Base-by-base conservation (phyloP, 495 filamentous ascomycete species). In the Tuber aestivum region DNA sequence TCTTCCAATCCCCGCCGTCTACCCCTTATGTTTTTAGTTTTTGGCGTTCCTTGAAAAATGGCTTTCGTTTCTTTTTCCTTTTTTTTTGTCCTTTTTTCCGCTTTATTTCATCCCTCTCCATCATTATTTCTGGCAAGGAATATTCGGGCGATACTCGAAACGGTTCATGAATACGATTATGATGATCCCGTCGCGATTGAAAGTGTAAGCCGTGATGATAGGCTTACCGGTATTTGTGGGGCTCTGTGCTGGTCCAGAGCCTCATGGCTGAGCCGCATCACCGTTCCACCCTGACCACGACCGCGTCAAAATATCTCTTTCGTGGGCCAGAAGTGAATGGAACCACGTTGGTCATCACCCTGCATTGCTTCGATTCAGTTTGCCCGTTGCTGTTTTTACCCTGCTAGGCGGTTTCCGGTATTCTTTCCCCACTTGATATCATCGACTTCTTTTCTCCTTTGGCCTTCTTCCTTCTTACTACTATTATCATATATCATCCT, bases 261-360 rank as follows among this genome's bases (percentile, higher is more conserved):
- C 78, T 79, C 78, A 79, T 44, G 77, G 71, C 72, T 75, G 78
- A 79, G 78, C 78, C 78, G 78, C 78, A 79, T 79, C 74, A 78
- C 70, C 74, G 74, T 69, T 77, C 44, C 69, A 61, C 72, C 76
- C 69, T 56, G 68, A 75, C 76, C 71, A 74, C 72, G 74, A 78
- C 72, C 56, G 74, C 65, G 61, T 79, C 72, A 41, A 78, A 73
- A 75, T 70, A 79, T 72, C 78, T 73, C 61, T 42, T 75, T 74
- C 72, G 56, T 65, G 77, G 77, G 42, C 70, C 72, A 75, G 77
- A 72, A 71, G 18, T 79, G 78, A 79, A 79, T 79, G 78, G 78
- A 79, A 79, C 78, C 78, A 79, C 78, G 78, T 79, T 77, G 72
- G 76, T 79, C 75, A 79, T 79, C 73, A 77, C 71, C 72, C 78